phyloP scores from a whole-genome alignment of 2,329 filamentous ascomycete species.

The Colletotrichum scovillei region DNA sequence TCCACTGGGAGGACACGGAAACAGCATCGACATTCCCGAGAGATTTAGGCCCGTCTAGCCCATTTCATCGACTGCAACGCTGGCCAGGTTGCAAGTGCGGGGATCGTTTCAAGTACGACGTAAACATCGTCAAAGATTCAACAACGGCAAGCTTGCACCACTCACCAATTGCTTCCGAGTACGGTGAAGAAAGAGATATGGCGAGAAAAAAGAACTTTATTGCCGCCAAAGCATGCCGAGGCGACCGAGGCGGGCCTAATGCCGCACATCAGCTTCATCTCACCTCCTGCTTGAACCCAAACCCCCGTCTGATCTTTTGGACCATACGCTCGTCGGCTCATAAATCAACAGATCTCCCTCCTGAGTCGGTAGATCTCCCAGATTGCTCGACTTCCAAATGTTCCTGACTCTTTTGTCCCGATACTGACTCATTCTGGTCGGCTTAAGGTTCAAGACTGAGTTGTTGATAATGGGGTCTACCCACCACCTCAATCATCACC shows the following conservation, averaged over 20 bases:
- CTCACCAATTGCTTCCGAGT: background rate
- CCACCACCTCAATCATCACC: background rate
- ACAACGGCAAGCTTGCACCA: background rate
- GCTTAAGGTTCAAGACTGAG: slow-evolving; percentile 3
- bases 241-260: background rate
- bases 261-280: background rate
- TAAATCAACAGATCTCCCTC: background rate
- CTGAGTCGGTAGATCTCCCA: background rate
- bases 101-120: background rate
- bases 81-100: background rate
- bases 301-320: background rate
- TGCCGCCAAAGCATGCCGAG: background rate
- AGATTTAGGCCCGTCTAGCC: background rate
- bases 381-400: background rate
- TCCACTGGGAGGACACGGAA: background rate
- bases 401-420: background rate
- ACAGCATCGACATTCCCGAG: background rate
- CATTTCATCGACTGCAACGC: background rate
- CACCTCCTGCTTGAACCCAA: background rate
- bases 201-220: no score
- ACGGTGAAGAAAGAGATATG: no score
- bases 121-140: background rate
- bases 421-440: background rate
- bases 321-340: slow-evolving; percentile 1
- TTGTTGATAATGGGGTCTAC: slow-evolving; percentile 16